A percentile compares a stretch with the other conserved stretches of the same genome.
phyloP scores from a whole-genome alignment of 2,329 filamentous ascomycete genomes.

The Orbilia oligospora region DNA sequence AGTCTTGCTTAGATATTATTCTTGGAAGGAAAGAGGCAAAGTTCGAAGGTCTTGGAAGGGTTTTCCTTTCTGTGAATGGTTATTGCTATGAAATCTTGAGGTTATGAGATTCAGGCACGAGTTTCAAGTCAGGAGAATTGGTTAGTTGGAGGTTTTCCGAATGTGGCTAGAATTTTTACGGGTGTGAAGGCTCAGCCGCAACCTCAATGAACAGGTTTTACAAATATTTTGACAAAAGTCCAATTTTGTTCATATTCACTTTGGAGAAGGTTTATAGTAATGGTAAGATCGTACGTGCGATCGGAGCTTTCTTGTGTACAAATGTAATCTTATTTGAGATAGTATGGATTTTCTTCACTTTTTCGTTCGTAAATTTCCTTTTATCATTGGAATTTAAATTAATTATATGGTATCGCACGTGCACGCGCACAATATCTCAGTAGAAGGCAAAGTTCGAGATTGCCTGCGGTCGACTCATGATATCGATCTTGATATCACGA shows the following conservation, averaged over 20 bases:
- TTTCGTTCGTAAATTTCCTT: too few relatives aligned
- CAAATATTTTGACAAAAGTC: slow-evolving; percentile 7
- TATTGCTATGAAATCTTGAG: too few relatives aligned
- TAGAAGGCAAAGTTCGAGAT: too few relatives aligned
- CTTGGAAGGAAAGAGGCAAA: background rate
- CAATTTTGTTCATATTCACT: background rate
- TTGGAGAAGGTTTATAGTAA: too few relatives aligned
- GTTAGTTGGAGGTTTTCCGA: slow-evolving; percentile 3
- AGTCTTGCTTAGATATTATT: background rate
- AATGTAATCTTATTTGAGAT: too few relatives aligned
- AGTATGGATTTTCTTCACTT: too few relatives aligned
- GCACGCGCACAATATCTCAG: too few relatives aligned
- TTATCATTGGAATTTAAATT: too few relatives aligned
- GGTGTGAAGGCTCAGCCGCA: slow-evolving; percentile 29
- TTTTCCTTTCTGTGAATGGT: background rate
- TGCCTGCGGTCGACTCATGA: too few relatives aligned
- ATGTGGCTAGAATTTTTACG: slow-evolving; percentile 12
- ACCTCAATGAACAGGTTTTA: background rate
- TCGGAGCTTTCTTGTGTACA: too few relatives aligned
- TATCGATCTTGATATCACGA: too few relatives aligned
- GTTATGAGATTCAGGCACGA: background rate
- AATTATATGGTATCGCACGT: too few relatives aligned
- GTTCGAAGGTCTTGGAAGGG: background rate
- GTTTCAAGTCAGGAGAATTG: slow-evolving; percentile 5
- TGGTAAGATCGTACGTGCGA: background rate